Percentiles rank a stretch among this genome's conserved stretches.
Evolutionary conservation across 2,329 filamentous ascomycete species (phyloP).

Genomic region (Hypomyces perniciosus): DNA sequence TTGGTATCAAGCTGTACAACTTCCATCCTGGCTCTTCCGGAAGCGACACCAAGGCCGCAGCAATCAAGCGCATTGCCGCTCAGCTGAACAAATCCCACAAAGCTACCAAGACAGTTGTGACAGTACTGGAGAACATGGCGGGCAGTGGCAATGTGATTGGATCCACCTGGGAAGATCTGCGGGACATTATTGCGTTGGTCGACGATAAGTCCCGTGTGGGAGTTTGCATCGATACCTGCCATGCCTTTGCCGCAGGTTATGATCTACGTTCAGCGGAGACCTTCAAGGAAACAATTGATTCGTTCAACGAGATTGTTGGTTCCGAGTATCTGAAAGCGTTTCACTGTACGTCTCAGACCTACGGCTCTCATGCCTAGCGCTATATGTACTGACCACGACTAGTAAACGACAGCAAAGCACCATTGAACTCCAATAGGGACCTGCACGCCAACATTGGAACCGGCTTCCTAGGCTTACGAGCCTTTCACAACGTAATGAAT

Average conservation of each 20-base stretch:
- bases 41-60: conserved; percentile 58
- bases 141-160: conserved; percentile 84
- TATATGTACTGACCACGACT: conserved; percentile 4
- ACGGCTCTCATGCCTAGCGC: neutral
- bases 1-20: conserved; percentile 92
- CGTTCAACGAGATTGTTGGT: conserved; percentile 75
- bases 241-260: conserved; percentile 90
- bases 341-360: conserved; percentile 43
- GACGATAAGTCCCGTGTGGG: conserved; percentile 79
- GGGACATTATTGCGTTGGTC: conserved; percentile 74
- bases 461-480: conserved; percentile 81
- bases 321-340: conserved; percentile 74
- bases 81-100: conserved; percentile 78
- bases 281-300: conserved; percentile 65
- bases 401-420: conserved; percentile 94
- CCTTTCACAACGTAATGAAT: conserved; percentile 91
- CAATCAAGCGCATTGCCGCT: conserved; percentile 70
- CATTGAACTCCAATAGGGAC: conserved; percentile 73
- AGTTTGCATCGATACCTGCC: conserved; percentile 95
- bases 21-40: conserved; percentile 90
- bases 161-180: conserved; percentile 76
- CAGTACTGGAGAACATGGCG: conserved; percentile 93
- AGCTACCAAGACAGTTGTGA: conserved; percentile 69
- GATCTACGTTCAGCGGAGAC: conserved; percentile 72
- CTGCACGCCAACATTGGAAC: conserved; percentile 95